These are phyloP conservation scores for Amoebophrya sp. DNA, from an alignment of 169 alveolate species.

Conservation along the genomic window DNA sequence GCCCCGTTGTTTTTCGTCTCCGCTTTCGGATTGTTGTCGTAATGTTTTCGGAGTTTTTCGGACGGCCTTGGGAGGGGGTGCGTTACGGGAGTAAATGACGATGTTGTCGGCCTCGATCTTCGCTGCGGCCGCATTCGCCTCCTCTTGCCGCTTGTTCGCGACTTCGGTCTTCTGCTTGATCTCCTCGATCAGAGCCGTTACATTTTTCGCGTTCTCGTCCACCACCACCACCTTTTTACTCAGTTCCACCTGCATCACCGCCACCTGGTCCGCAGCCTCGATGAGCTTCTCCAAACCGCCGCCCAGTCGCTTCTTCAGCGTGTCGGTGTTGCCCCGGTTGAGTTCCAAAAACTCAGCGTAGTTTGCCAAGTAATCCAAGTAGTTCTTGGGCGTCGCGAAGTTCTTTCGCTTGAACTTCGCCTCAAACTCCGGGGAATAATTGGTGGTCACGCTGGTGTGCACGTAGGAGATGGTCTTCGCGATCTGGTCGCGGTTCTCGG, in stretches of 20 bases:
- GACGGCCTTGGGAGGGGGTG: no score
- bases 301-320: slow-evolving; percentile 67
- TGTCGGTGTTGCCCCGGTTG: slow-evolving; percentile 65
- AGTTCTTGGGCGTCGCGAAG: slow-evolving; percentile 83
- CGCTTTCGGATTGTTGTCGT: no score
- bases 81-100: no score
- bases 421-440: slow-evolving; percentile 73
- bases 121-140: slow-evolving; percentile 62
- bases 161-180: slow-evolving; percentile 70
- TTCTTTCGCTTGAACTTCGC: slow-evolving; percentile 67
- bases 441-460: slow-evolving; percentile 65
- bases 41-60: no score
- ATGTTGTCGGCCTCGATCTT: slow-evolving; percentile 56
- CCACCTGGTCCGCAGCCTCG: slow-evolving; percentile 73
- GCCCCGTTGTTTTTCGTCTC: slow-evolving; percentile 49
- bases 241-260: slow-evolving; percentile 62
- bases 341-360: slow-evolving; percentile 62
- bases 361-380: slow-evolving; percentile 74
- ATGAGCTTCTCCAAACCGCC: slow-evolving; percentile 80
- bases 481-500: slow-evolving; percentile 60
- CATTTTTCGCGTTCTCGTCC: slow-evolving; percentile 70
- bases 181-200: slow-evolving; percentile 68
- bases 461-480: slow-evolving; percentile 69
- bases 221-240: slow-evolving; percentile 76
- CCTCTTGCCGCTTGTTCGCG: slow-evolving; percentile 67